A percentile compares a stretch with the other conserved stretches of the same genome.
These are phyloP conservation scores for Henckelia pumila DNA, from an alignment of 257 asterid genomes.

Conservation along the genomic window DNA sequence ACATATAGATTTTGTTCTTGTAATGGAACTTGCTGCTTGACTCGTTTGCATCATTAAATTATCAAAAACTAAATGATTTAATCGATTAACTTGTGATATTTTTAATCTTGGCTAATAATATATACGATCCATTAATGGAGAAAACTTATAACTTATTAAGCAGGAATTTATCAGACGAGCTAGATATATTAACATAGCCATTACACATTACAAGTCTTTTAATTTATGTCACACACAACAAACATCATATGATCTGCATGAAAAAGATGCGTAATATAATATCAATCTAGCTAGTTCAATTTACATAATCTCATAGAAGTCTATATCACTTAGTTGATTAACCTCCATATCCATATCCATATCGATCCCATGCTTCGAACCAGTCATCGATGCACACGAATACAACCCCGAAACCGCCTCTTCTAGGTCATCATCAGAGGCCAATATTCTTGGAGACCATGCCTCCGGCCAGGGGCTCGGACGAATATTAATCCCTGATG, in stretches of 20 bases:
- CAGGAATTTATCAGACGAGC: neutral
- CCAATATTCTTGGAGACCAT: conserved; percentile 15
- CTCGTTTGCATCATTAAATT: no score
- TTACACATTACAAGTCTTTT: neutral
- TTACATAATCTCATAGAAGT: conserved; percentile 15
- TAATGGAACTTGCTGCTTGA: no score
- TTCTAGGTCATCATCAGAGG: conserved; percentile 18
- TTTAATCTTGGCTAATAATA: no score
- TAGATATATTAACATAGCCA: no score
- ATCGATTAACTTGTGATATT: no score
- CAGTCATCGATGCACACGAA: conserved; percentile 1
- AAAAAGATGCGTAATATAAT: neutral
- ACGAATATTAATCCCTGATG: conserved; percentile 24
- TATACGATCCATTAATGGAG: neutral
- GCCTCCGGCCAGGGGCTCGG: conserved; percentile 38
- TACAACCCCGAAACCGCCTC: conserved; percentile 35
- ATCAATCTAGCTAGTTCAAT: no score
- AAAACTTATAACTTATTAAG: neutral
- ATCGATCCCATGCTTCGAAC: conserved; percentile 18
- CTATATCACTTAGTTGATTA: conserved; percentile 37
- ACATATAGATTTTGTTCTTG: no score
- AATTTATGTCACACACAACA: neutral
- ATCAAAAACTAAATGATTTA: no score
- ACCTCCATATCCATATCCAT: conserved; percentile 41
- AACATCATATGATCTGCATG: neutral